These are phyloP conservation scores for Ogataea chonburiensis DNA, from an alignment of 805 yeast species.

Conservation along the genomic window DNA sequence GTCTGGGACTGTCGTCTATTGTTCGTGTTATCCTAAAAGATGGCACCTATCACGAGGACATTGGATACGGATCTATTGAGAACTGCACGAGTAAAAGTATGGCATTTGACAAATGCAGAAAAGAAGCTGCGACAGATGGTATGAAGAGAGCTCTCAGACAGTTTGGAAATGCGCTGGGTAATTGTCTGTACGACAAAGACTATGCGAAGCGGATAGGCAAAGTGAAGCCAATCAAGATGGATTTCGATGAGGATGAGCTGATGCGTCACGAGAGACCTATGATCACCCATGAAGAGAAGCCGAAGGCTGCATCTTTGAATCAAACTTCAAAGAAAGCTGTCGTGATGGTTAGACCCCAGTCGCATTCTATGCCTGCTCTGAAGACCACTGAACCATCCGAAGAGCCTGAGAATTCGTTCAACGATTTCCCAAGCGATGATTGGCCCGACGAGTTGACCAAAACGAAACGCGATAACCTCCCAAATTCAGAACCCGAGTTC, in stretches of 20 bases:
- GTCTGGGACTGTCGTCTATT: conserved; percentile 67
- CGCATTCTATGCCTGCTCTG: conserved; percentile 16
- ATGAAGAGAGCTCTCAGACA: conserved; percentile 74
- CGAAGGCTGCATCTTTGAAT: conserved; percentile 10
- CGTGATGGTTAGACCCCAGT: conserved; percentile 8
- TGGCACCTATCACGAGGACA: conserved; percentile 78
- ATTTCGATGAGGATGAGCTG: conserved; percentile 32
- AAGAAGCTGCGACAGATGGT: conserved; percentile 85
- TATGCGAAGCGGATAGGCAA: conserved; percentile 52
- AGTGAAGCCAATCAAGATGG: conserved; percentile 35
- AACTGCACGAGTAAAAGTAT: conserved; percentile 66
- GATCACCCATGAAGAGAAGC: conserved; percentile 8
- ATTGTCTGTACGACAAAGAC: conserved; percentile 78
- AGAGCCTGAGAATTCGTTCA: conserved; percentile 48
- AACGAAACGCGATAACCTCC: conserved; percentile 11
- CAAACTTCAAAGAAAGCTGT: conserved; percentile 8
- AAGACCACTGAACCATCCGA: conserved; percentile 1
- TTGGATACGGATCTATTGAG: conserved; percentile 74
- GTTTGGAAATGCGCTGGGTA: conserved; percentile 79
- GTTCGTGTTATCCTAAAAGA: conserved; percentile 73
- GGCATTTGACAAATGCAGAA: conserved; percentile 78
- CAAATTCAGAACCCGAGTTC: conserved; percentile 30
- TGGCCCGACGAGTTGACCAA: conserved; percentile 31
- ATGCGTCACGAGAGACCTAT: conserved; percentile 29
- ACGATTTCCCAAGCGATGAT: conserved; percentile 46